These are phyloP conservation scores for Leccinum obscurum DNA, from an alignment of 768 basidiomycete genomes.

Conservation along the genomic window DNA sequence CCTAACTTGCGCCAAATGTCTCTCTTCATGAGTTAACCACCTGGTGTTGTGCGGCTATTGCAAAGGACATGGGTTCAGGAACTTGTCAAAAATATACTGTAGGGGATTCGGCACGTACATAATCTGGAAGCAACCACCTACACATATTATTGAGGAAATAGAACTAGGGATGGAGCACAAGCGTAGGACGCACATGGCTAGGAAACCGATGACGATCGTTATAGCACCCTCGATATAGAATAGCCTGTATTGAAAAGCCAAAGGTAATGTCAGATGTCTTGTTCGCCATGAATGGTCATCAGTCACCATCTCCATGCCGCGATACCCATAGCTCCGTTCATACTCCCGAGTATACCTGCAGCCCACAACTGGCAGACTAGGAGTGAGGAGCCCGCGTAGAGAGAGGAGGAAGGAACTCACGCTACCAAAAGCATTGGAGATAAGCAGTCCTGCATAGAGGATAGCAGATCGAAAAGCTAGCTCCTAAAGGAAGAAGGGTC, in stretches of 20 bases:
- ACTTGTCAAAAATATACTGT: not conserved
- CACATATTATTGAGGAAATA: not conserved
- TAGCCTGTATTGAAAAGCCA: constrained; percentile 38
- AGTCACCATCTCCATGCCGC: constrained; percentile 69
- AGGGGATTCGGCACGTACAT: constrained; percentile 39
- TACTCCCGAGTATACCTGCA: constrained; percentile 67
- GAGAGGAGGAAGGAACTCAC: constrained; percentile 36
- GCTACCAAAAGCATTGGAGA: constrained; percentile 68
- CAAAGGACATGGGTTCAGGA: not conserved
- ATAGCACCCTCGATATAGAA: constrained; percentile 75
- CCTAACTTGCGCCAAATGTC: constrained; percentile 63
- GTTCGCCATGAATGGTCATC: not conserved
- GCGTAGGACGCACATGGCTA: constrained; percentile 42
- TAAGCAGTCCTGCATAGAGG: constrained; percentile 57
- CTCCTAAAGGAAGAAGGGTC: constrained; percentile 41
- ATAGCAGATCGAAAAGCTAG: constrained; percentile 64
- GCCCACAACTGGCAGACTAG: constrained; percentile 53
- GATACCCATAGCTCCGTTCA: constrained; percentile 69
- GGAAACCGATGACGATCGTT: constrained; percentile 58
- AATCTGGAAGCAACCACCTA: constrained; percentile 61
- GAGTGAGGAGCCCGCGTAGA: not conserved
- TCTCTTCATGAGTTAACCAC: constrained; percentile 54
- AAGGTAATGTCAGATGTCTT: not conserved
- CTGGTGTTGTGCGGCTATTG: constrained; percentile 58
- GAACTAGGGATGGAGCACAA: constrained; percentile 1